Evolutionary conservation across 495 filamentous ascomycete genomes (phyloP), one percentile per base, ranked within the genome.

Genomic region (Penicillium psychrofluorescens): DNA sequence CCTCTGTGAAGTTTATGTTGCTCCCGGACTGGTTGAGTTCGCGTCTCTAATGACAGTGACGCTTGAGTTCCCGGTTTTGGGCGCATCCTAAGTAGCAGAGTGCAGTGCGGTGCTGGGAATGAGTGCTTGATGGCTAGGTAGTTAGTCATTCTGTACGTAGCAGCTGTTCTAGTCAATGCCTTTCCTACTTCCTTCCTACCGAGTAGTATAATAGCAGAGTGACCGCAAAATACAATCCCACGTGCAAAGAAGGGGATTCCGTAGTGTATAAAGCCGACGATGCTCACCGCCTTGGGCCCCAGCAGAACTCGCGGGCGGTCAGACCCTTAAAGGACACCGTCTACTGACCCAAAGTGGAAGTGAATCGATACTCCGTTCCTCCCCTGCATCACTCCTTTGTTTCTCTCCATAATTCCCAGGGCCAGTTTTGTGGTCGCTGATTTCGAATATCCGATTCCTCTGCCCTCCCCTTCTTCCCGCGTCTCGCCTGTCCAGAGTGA

Each of bases 41-140:
- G 67, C 46, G 58, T 58, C 50, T 47, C 30, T 11, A 34, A 3
- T 34, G 32, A 11, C 14, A 22, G 37, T 50, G 62, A 55, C 54
- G 55, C 66, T 72, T 64, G 69, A 72, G 61, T 59, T 66, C 64
- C 66, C 56, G 22, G 29, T 33, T 29, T 43, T 48, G 31, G 44
- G 40, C 40, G 16, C 38, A 36, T 36, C 13, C 4, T 14, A 22
- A 22, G 2, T 4, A 3, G 4, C 22, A 22, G 22, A 22, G 22
- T 6, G 22, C 22, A 22, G 22, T 22, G 22, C 22, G 22, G 22
- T 6, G 22, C 22, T 22, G 22, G 22, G 22, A 22, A 22, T 4
- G 22, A 22, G 22, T 22, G 22, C 22, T 22, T 34, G 2, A 38
- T 11, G 43, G 33, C 16, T 45, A 22, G 22, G 6, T 6, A 22